Base-by-base conservation (phyloP, 768 basidiomycete species). In the Basidioascus undulatus region DNA sequence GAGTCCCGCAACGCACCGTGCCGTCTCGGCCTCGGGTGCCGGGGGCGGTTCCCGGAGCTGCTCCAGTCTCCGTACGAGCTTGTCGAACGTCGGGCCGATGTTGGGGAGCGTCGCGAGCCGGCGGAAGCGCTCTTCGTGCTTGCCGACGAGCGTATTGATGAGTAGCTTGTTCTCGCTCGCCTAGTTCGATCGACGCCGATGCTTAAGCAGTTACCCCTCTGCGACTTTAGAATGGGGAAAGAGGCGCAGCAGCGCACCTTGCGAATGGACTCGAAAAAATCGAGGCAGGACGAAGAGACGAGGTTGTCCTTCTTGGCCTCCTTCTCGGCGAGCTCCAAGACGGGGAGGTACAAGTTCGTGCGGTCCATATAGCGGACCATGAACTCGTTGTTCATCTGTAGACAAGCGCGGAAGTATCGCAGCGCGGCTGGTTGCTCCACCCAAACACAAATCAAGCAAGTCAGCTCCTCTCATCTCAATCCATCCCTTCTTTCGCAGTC, bases 271-370 rank as follows among this genome's bases (percentile, higher is more conserved):
- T 98, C 92, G 51, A 96, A 86, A 47, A 80, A 78, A 56, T 96
- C 92, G 57, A 92, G 76, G 63, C 84, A 94, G 30, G 86, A 82
- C 51, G 84, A 86, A 51, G 76, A 80, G 41, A 98, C 63, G 45
- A 98, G 66, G 59, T 87, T 98, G 57, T 98, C 92, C 43, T 81
- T 67, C 40, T 67, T 63, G 26, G 78, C 76, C 58, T 92, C 87
- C 2, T 30, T 41, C 7, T 30, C 33, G 31, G 39, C 37, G n/a
- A 42, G 34, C 45, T 82, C 75, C 42, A 94, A 61, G 41, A 94
- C 71, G 2, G 84, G 78, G 48, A 71, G 68, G 48, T 94, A 61
- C 21, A 86, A 62, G 52, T 87, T 82, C 47, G 78, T 65, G 61
- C 89, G 87, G 55, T 75, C 70, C 42, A 94, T 63, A 53, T 82